Base-by-base conservation (phyloP, 495 filamentous ascomycete genomes). In the Penicillium canariense region DNA sequence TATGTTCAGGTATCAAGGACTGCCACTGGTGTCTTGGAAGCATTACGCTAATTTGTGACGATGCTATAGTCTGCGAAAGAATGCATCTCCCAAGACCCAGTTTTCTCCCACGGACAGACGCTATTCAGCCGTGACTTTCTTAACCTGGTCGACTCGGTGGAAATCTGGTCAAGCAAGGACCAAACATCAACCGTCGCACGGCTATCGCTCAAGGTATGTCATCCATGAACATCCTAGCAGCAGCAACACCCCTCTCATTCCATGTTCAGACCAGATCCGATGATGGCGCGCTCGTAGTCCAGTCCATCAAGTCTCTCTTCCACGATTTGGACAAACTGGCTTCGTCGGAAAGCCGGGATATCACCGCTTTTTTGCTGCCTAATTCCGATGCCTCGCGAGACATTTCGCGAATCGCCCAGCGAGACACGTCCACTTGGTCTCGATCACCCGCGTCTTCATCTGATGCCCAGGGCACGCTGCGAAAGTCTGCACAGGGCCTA, bases 121-220 rank as follows among this genome's bases (percentile, higher is more conserved):
- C 17, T 61, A 1, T 52, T 67, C 11, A 20, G 25, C 18, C 48
- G 36, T 12, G 62, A 58, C 20, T 39, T 70, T 11, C 54, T 70
- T 2, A 28, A 25, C 31, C 53, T 59, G 12, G 26, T 67, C 35
- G 52, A 56, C 28, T 57, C 47, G n/a, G 48, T 66, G 14, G 70
- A 73, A 32, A 59, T 61, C 23, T 70, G 62, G 67, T 40, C 56
- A 9, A 56, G 63, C 40, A 54, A 62, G 18, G 56, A 58, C 17
- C 44, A 38, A 9, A 55, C 44, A 9, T 48, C 51, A 14, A 56
- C 56, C 15, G 54, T 49, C 40, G 49, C 65, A 25, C 67, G 48
- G 32, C 30, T 72, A 4, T 56, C 59, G 0, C 48, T 71, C 18
- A 59, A 73, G 63, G 71, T 74, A 68, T 30, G 14, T 44, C 7